Base-by-base conservation (phyloP, 2,329 filamentous ascomycete genomes). In the Apiospora aurea region DNA sequence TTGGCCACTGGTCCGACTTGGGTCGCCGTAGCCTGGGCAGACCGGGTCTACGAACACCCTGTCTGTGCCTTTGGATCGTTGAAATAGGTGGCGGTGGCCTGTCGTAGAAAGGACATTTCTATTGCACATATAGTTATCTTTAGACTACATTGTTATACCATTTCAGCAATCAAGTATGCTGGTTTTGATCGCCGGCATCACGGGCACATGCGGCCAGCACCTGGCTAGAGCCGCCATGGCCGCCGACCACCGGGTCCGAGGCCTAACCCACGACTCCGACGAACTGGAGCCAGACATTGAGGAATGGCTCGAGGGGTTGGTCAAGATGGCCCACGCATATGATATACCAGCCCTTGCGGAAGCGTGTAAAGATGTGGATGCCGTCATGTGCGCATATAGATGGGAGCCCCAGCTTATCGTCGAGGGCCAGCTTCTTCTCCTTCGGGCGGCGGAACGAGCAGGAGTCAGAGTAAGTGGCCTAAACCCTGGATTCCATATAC, bases 181-280 rank as follows among this genome's bases (percentile, higher is more conserved):
- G 41, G 76, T 83, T 24, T 78, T 83, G 26, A 79, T 83, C 68
- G 79, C 79, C 14, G 81, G 82, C 43, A 78, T 80, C 21, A 82
- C 81, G 1, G 81, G 82, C 70, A 79, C 78, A 21, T 69, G 82
- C 8, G 82, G 82, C 73, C 77, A 78, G 49, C 76, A 76, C 44
- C 71, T 81, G 34, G 76, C 78, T 38, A 64, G 57, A 1, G 75
- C 72, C 18, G 77, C 78, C 21, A 70, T 80, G 8, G 69, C 74
- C 1, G 76, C 75, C 24, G 81, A 80, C 18, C 79, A 82, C 46
- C 74, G 75, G 43, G 78, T 83, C n/a, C 79, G 82, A 6, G 82
- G 77, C 6, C 76, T 83, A 0, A 78, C 78, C 2, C 78, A 80
- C 24, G 78, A 73, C 70, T 77, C 80, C 11, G 71, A 75, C 8